Conservation (phyloP, 306 rosid genomes). For the Trifolium pratense region DNA sequence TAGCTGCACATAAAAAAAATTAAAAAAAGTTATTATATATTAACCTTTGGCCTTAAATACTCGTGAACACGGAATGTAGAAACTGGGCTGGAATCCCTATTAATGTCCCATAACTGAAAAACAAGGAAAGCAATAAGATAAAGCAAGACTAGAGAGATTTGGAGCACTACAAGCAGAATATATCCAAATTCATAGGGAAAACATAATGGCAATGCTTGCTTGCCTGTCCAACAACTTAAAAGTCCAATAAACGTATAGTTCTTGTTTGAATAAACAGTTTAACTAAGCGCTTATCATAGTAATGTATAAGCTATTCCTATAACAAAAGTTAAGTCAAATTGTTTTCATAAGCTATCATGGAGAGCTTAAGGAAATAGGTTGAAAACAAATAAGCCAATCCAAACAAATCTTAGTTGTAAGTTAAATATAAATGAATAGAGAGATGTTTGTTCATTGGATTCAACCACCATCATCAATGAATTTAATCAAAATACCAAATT, state of each 20-base stretch:
- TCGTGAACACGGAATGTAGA: slow-evolving; percentile 94
- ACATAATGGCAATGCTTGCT: not conserved
- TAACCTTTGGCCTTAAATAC: slow-evolving; percentile 93
- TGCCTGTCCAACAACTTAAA: too few relatives aligned
- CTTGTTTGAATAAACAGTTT: not conserved
- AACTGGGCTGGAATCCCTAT: slow-evolving; percentile 88
- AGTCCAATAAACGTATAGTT: too few relatives aligned
- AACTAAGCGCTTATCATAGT: not conserved
- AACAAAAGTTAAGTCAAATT: not conserved
- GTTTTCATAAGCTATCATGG: not conserved
- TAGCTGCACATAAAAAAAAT: slow-evolving; percentile 62
- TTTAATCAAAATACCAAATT: not conserved
- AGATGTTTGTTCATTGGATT: not conserved
- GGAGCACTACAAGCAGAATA: too few relatives aligned
- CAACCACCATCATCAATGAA: not conserved
- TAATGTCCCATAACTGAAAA: too few relatives aligned
- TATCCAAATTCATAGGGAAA: slow-evolving; percentile 14
- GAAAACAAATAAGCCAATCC: too few relatives aligned
- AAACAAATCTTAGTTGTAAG: too few relatives aligned
- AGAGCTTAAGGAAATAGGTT: not conserved
- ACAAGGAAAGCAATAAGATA: too few relatives aligned
- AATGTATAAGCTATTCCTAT: not conserved
- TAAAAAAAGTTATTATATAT: slow-evolving; percentile 35
- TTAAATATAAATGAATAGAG: not conserved
- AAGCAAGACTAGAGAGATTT: too few relatives aligned